Evolutionary conservation across 1,139 yeast species (phyloP), one percentile per base, ranked within the genome.

Genomic region (Blastobotrys persicus): DNA sequence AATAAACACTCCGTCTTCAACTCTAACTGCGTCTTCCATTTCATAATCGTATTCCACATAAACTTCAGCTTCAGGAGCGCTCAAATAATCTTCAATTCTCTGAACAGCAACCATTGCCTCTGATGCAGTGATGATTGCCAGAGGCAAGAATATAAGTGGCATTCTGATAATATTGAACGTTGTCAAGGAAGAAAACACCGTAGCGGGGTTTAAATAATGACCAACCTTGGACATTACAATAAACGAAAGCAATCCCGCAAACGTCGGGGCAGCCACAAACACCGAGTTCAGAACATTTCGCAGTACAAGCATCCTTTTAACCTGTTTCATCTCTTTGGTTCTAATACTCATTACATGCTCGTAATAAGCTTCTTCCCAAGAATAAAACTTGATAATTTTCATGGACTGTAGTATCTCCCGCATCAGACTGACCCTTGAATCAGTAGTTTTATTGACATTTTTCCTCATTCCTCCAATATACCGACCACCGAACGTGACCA

Each of bases 141-240:
- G 71, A 19, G 96, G 96, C 46, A 87, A 70, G 59, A 87, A 71
- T 61, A 87, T 73, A 67, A 86, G 74, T 28, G 95, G 96, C 54
- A 85, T 68, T 61, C 87, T 70, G 56, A 85, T 72, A 33, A 81
- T 76, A 57, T 83, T 83, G 72, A 88, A 89, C 50, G 87, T 74
- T 0, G 94, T 78, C 47, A 89, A 72, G 11, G 96, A 84, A 0
- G 96, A 79, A 63, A 89, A 89, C n/a, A 88, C 80, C 32, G 77
- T 71, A 2, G 88, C 91, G 1, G 95, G 83, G 53, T 75, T 73
- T 55, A 80, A 75, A n/a, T 61, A 61, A 19, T 73, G 67, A 42
- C 75, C 69, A 57, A 86, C 69, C 53, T 80, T 79, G 68, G 85
- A 85, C 53, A 85, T 75, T 0, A 82, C 83, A 56, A 88, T 77